These are phyloP conservation scores for Fusarium hainanense DNA, from an alignment of 2,329 filamentous ascomycete species.

Conservation along the genomic window DNA sequence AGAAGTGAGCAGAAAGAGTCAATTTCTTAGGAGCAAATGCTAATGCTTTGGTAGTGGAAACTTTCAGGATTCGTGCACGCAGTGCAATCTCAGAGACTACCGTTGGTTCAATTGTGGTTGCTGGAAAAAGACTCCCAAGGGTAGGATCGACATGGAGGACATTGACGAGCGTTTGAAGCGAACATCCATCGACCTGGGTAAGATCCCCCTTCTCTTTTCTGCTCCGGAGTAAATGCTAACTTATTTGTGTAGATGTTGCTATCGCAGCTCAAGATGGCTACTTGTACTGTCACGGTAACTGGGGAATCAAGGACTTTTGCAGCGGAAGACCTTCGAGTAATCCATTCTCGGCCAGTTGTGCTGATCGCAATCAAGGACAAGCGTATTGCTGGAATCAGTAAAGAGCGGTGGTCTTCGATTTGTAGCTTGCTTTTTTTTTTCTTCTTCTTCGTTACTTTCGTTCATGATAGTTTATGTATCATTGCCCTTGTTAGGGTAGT, in stretches of 20 bases:
- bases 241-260: slow-evolving; percentile 11
- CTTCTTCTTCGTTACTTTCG: slow-evolving; percentile 7
- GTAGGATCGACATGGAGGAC: background rate
- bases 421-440: background rate
- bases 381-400: background rate
- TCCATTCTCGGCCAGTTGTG: background rate
- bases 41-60: slow-evolving; percentile 16
- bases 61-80: slow-evolving; percentile 27
- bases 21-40: background rate
- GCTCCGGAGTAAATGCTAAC: background rate
- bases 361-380: background rate
- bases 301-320: slow-evolving; percentile 23
- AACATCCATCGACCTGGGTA: slow-evolving; percentile 26
- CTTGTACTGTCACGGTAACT: slow-evolving; percentile 19
- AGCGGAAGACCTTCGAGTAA: slow-evolving; percentile 17
- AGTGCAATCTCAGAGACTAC: slow-evolving; percentile 12
- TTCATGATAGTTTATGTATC: background rate
- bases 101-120: slow-evolving; percentile 21
- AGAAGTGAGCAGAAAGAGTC: slow-evolving; percentile 1
- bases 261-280: slow-evolving; percentile 26
- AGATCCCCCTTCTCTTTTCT: background rate
- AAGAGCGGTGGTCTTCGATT: background rate
- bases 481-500: background rate
- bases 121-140: background rate
- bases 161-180: background rate